These are phyloP conservation scores for Aspergillus pseudoviridinutans DNA, from an alignment of 2,329 filamentous ascomycete species.

Conservation along the genomic window DNA sequence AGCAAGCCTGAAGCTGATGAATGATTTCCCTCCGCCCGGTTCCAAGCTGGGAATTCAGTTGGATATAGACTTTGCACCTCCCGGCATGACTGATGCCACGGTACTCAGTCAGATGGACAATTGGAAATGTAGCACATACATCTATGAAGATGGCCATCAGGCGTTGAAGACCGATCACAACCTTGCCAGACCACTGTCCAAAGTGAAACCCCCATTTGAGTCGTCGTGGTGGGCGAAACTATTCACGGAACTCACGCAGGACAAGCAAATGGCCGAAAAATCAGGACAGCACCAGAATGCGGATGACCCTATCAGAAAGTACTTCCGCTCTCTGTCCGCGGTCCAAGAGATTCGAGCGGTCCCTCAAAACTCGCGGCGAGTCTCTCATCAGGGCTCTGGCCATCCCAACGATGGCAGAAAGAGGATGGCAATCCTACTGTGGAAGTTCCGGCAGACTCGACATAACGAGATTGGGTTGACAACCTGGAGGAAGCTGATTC, in stretches of 20 bases:
- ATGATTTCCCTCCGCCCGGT: slow-evolving; percentile 39
- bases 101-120: slow-evolving; percentile 35
- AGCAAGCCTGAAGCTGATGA: slow-evolving; percentile 41
- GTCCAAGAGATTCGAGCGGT: slow-evolving; percentile 45
- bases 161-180: slow-evolving; percentile 30
- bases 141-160: slow-evolving; percentile 34
- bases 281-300: slow-evolving; percentile 31
- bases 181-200: slow-evolving; percentile 31
- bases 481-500: slow-evolving; percentile 42
- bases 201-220: slow-evolving; percentile 42
- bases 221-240: slow-evolving; percentile 44
- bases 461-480: slow-evolving; percentile 40
- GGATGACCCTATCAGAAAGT: slow-evolving; percentile 33
- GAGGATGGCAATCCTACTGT: slow-evolving; percentile 43
- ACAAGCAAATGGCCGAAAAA: slow-evolving; percentile 37
- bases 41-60: slow-evolving; percentile 42
- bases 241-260: slow-evolving; percentile 41
- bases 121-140: slow-evolving; percentile 42
- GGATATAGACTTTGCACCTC: slow-evolving; percentile 39
- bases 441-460: slow-evolving; percentile 45
- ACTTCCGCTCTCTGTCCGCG: slow-evolving; percentile 40
- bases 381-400: slow-evolving; percentile 24
- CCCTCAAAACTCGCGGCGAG: slow-evolving; percentile 21
- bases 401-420: slow-evolving; percentile 28
- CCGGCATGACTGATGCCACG: slow-evolving; percentile 28